A percentile compares a stretch with the other conserved stretches of the same genome.
These are phyloP conservation scores for Mycothermus thermophilus DNA, from an alignment of 495 filamentous ascomycete genomes.

Conservation along the genomic window DNA sequence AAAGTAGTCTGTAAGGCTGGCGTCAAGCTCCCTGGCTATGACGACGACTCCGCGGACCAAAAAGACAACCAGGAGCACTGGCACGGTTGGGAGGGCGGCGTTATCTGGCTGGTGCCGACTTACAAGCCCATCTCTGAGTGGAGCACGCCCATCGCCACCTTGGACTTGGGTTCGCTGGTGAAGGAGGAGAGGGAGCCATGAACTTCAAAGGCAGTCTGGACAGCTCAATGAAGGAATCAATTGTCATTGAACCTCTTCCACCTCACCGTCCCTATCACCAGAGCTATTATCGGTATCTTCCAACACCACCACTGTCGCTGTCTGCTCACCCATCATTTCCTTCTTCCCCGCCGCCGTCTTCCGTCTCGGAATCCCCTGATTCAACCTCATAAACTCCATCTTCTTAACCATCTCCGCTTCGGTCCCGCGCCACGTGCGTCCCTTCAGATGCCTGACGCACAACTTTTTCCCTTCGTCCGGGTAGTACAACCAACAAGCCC, in stretches of 20 bases:
- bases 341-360: too few species aligned
- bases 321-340: too few species aligned
- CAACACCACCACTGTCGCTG: too few species aligned
- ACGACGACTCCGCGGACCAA: not conserved
- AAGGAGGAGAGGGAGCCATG: slow-evolving; percentile 14
- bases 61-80: not conserved
- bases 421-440: slow-evolving; percentile 28
- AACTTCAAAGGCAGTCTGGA: too few species aligned
- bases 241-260: too few species aligned
- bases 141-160: slow-evolving; percentile 17
- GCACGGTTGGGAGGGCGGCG: slow-evolving; percentile 19
- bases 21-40: slow-evolving; percentile 4
- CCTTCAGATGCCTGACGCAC: slow-evolving; percentile 30
- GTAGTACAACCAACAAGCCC: slow-evolving; percentile 37
- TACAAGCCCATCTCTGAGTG: slow-evolving; percentile 16
- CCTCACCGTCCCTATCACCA: too few species aligned
- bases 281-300: too few species aligned
- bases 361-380: not conserved
- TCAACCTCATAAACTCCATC: slow-evolving; percentile 17
- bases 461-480: slow-evolving; percentile 25
- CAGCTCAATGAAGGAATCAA: too few species aligned
- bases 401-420: slow-evolving; percentile 18
- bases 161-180: too few species aligned
- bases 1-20: slow-evolving; percentile 13
- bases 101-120: slow-evolving; percentile 21